A percentile compares a stretch with the other conserved stretches of the same genome.
phyloP scores from a whole-genome alignment of 495 filamentous ascomycete genomes.

The Ascodesmis nigricans region DNA sequence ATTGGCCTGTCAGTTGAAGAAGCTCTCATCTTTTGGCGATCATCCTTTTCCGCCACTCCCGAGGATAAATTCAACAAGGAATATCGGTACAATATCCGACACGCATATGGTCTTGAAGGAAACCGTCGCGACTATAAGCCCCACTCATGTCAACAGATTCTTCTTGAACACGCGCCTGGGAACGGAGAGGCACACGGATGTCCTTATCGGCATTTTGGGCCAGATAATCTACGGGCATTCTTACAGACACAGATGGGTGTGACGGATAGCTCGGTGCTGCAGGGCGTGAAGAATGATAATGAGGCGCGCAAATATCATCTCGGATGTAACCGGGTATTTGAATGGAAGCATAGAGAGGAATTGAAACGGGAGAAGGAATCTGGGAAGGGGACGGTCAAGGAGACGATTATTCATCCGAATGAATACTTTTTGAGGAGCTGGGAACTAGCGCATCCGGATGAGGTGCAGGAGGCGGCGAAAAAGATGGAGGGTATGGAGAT shows the following conservation, averaged over 20 bases:
- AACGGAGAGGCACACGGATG: conserved; percentile 80
- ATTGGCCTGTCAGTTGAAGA: conserved; percentile 83
- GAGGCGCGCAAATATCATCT: conserved; percentile 78
- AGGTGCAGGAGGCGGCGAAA: conserved; percentile 8
- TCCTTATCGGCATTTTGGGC: conserved; percentile 76
- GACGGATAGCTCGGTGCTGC: conserved; percentile 50
- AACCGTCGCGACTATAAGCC: conserved; percentile 77
- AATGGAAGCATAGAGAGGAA: conserved; percentile 63
- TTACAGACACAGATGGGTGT: conserved; percentile 51
- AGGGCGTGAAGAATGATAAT: conserved; percentile 69
- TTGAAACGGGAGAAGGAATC: conserved; percentile 75
- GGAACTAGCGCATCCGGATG: conserved; percentile 50
- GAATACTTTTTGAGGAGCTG: conserved; percentile 93
- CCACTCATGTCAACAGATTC: conserved; percentile 81
- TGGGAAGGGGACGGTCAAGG: conserved; percentile 47
- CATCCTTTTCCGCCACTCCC: conserved; percentile 55
- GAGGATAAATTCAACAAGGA: conserved; percentile 90
- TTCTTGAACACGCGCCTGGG: conserved; percentile 64
- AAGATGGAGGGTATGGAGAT: background rate
- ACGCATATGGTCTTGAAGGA: conserved; percentile 79
- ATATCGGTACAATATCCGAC: conserved; percentile 89
- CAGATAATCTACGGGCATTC: conserved; percentile 59
- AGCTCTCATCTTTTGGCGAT: conserved; percentile 84
- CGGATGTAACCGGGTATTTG: conserved; percentile 93
- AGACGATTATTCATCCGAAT: conserved; percentile 95